phyloP scores from a whole-genome alignment of 2,329 filamentous ascomycete species.

The Botrytis pseudocinerea region DNA sequence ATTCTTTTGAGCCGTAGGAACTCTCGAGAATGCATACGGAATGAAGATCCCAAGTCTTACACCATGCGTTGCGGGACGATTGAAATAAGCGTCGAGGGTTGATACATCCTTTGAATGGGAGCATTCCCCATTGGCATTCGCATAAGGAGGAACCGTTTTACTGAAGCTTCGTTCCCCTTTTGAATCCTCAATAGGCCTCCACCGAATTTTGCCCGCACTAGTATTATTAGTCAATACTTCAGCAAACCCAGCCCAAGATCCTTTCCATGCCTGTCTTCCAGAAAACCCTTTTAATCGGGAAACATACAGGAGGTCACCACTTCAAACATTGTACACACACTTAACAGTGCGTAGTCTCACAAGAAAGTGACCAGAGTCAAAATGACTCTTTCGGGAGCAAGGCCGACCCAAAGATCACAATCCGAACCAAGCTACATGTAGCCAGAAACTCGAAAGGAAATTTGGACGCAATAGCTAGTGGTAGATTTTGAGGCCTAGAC shows the following conservation, averaged over 20 bases:
- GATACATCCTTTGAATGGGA: not conserved
- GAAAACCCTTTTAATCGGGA: not conserved
- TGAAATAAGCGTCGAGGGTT: not conserved
- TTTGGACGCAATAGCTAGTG: not conserved
- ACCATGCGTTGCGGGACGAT: not conserved
- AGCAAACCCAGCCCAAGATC: not conserved
- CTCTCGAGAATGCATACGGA: not conserved
- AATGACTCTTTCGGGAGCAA: slow-evolving; percentile 4
- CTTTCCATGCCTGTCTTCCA: not conserved
- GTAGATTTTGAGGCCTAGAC: not conserved
- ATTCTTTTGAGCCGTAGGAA: slow-evolving; percentile 66
- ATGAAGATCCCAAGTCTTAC: not conserved
- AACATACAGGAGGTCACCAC: not conserved
- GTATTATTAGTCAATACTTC: not conserved
- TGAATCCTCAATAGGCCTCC: not conserved
- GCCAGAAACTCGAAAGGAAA: slow-evolving; percentile 10
- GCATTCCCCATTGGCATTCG: not conserved
- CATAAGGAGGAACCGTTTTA: not conserved
- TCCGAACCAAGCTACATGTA: not conserved
- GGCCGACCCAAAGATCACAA: not conserved
- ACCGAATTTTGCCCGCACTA: slow-evolving; percentile 1
- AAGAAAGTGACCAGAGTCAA: slow-evolving; percentile 4
- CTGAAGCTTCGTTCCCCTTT: slow-evolving; percentile 1
- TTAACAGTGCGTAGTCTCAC: slow-evolving; percentile 12
- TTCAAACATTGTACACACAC: not conserved